Evolutionary conservation across 2,329 filamentous ascomycete genomes (phyloP), one percentile per base, ranked within the genome.

Genomic region (Ophiostoma perfectum): DNA sequence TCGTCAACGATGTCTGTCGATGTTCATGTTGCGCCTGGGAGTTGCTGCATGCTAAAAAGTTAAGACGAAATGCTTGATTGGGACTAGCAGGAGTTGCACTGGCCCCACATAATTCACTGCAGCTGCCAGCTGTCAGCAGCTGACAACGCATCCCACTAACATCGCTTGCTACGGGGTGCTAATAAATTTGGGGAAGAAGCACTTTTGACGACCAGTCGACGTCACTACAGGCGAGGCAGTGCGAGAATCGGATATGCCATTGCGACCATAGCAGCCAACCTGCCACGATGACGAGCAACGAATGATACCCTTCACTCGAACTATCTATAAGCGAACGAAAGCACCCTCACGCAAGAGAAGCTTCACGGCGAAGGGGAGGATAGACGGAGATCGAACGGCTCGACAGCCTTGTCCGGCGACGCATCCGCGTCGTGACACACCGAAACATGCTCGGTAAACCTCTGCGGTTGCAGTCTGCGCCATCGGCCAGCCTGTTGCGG

Each of bases 401-500:
- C 8, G n/a, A 27, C 2, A 27, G 27, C 27, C 27, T 27, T 27
- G 49, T 18, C 27, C 8, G n/a, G n/a, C 49, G 49, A 55, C 49
- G n/a, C 49, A 55, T 3, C 49, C 18, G 47, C 47, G 47, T 27
- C 47, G 18, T n/a, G n/a, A 52, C 12, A 18, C 47, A 5, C 4
- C 49, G 49, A 55, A 27, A 27, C 27, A 68, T 69, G 65, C 39
- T 67, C 27, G 42, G 67, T 12, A n/a, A 65, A 55, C 64, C 66
- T 11, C n/a, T 65, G 41, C 65, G 67, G 62, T 45, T 70, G 44
- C 68, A 62, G 58, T 79, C 81, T 65, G 83, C 82, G 66, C 85
- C 85, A 39, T 87, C 84, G 66, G 78, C 78, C 72, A 80, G 77
- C 69, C 84, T 94, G 27, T 81, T 95, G 71, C 88, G 87, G 73